Conservation (phyloP, 2,329 filamentous ascomycete species). For the Venturia aucupariae region DNA sequence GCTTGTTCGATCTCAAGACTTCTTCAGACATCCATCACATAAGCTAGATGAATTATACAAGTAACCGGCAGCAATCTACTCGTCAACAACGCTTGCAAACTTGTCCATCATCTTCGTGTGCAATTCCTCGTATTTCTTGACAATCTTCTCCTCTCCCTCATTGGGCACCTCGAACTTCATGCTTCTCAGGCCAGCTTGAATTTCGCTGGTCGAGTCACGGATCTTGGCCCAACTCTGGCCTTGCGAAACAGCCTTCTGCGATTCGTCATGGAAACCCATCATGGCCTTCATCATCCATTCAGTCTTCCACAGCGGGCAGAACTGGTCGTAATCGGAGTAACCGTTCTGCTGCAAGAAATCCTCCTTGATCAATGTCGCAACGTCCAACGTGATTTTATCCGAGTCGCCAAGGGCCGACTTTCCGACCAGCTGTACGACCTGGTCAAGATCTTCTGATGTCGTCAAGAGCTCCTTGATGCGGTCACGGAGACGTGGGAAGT, state of each 20-base stretch:
- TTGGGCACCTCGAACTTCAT: conserved; percentile 96
- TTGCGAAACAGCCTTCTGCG: conserved; percentile 87
- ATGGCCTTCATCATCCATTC: conserved; percentile 99
- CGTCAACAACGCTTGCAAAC: conserved; percentile 91
- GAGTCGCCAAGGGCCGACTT: conserved; percentile 93
- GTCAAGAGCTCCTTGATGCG: conserved; percentile 89
- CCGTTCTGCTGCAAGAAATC: conserved; percentile 99
- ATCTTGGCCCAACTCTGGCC: conserved; percentile 91
- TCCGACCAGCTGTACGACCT: conserved; percentile 96
- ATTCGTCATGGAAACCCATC: conserved; percentile 95
- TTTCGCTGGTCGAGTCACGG: conserved; percentile 76
- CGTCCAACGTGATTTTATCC: conserved; percentile 96
- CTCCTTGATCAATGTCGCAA: conserved; percentile 88
- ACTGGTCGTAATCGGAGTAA: conserved; percentile 98
- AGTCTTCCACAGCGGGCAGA: conserved; percentile 99
- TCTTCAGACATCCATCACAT: background rate
- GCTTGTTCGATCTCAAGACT: background rate
- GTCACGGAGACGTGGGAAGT: conserved; percentile 87
- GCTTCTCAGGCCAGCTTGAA: conserved; percentile 74
- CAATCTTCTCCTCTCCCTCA: conserved; percentile 70
- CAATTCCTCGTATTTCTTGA: conserved; percentile 91
- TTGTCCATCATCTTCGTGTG: conserved; percentile 91
- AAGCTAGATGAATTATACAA: background rate
- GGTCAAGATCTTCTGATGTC: conserved; percentile 93
- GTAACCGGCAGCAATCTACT: conserved; percentile 47